Percentiles rank a stretch among this genome's conserved stretches.
These are phyloP conservation scores for Ceratocystis destructans DNA, from an alignment of 2,329 filamentous ascomycete genomes.

Conservation along the genomic window DNA sequence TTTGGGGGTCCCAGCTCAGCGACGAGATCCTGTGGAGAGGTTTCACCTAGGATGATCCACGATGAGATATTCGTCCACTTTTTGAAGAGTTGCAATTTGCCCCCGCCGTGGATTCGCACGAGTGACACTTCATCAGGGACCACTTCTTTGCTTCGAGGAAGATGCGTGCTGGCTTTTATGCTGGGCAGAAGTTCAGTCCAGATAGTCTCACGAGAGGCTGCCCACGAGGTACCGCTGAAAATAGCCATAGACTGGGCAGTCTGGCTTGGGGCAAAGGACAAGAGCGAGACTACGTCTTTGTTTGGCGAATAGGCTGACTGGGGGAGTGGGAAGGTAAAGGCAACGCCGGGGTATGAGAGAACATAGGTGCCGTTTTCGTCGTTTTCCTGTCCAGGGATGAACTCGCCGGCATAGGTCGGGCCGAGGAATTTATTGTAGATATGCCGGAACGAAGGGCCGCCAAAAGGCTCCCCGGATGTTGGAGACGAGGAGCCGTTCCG, in stretches of 20 bases:
- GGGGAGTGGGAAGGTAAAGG: conserved; percentile 76
- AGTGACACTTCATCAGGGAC: conserved; percentile 82
- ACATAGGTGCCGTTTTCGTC: conserved; percentile 61
- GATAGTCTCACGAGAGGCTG: conserved; percentile 60
- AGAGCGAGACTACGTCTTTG: conserved; percentile 72
- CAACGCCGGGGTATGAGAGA: conserved; percentile 85
- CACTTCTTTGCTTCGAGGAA: conserved; percentile 59
- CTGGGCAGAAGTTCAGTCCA: conserved; percentile 64
- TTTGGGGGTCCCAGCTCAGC: conserved; percentile 86
- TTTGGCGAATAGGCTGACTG: conserved; percentile 58
- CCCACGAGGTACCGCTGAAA: conserved; percentile 83
- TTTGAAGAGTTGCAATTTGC: conserved; percentile 62
- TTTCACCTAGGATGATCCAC: conserved; percentile 66
- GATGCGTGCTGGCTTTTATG: conserved; percentile 55
- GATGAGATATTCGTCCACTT: conserved; percentile 53
- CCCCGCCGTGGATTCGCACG: conserved; percentile 63
- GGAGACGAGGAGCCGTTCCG: conserved; percentile 22
- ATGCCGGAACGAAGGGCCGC: conserved; percentile 67
- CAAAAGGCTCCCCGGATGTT: conserved; percentile 25
- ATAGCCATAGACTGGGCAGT: conserved; percentile 78
- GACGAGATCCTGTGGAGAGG: conserved; percentile 81
- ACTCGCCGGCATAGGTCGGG: conserved; percentile 88
- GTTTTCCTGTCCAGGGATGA: conserved; percentile 40
- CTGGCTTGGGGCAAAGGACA: conserved; percentile 64
- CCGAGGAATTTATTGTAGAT: conserved; percentile 91